Conservation (phyloP, 768 basidiomycete species). For the Amanita molliuscula region DNA sequence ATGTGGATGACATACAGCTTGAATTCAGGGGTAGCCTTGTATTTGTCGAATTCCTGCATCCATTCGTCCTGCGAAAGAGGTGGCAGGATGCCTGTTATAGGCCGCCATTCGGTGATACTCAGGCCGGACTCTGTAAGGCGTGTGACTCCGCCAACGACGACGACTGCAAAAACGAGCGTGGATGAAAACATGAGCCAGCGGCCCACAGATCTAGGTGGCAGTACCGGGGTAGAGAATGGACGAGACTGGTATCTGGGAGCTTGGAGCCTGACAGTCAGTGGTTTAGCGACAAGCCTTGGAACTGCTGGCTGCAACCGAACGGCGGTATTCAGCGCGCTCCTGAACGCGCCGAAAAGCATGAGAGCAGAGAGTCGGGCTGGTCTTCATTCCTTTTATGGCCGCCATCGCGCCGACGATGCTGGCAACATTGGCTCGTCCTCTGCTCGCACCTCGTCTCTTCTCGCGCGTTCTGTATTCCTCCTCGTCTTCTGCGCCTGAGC, state of each 20-base stretch:
- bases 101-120: slow-evolving; percentile 97
- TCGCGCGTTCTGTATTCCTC: background rate
- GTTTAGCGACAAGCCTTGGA: background rate
- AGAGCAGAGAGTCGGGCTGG: background rate
- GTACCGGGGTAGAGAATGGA: slow-evolving; percentile 21
- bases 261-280: background rate
- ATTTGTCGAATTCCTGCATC: slow-evolving; percentile 86
- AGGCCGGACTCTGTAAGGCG: slow-evolving; percentile 95
- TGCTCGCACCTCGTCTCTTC: slow-evolving; percentile 3
- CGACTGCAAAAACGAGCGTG: slow-evolving; percentile 79
- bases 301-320: background rate
- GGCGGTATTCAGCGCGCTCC: background rate
- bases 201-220: slow-evolving; percentile 63
- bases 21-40: slow-evolving; percentile 92
- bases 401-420: slow-evolving; percentile 7
- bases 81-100: slow-evolving; percentile 81
- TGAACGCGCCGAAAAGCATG: slow-evolving; percentile 7
- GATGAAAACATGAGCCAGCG: slow-evolving; percentile 83
- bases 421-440: slow-evolving; percentile 6
- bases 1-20: slow-evolving; percentile 59
- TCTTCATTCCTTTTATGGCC: slow-evolving; percentile 7
- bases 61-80: slow-evolving; percentile 71
- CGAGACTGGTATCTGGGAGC: background rate
- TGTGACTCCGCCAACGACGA: slow-evolving; percentile 94
- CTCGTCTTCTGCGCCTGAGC: slow-evolving; percentile 12